Evolutionary conservation across 352 stramenopile species (phyloP).

Genomic region (Pseudoperonospora humuli): DNA sequence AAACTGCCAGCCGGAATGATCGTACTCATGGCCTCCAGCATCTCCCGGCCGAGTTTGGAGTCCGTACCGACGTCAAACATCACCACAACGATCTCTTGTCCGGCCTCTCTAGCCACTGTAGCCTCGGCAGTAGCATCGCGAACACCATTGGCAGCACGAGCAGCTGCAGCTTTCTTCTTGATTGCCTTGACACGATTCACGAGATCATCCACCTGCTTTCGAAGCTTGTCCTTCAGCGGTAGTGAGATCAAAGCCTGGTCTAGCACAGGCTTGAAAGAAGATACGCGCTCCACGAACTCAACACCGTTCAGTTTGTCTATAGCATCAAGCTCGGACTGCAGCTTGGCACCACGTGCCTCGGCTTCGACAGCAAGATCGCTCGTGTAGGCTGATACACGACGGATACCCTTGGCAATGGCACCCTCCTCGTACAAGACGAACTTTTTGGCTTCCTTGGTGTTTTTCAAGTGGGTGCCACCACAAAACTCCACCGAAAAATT

Average conservation of each 20-base stretch:
- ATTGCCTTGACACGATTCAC: conserved; percentile 78
- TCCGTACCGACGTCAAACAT: conserved; percentile 91
- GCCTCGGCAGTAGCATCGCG: conserved; percentile 45
- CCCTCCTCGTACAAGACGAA: conserved; percentile 97
- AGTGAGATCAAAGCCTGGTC: conserved; percentile 85
- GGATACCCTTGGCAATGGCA: conserved; percentile 95
- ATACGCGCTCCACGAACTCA: conserved; percentile 84
- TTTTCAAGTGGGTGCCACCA: conserved; percentile 96
- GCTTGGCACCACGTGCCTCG: conserved; percentile 70
- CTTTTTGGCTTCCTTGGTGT: conserved; percentile 92
- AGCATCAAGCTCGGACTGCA: conserved; percentile 71
- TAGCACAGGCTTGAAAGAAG: conserved; percentile 87
- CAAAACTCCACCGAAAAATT: conserved; percentile 98
- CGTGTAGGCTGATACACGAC: conserved; percentile 93
- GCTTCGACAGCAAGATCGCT: conserved; percentile 81
- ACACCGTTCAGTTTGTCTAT: conserved; percentile 63
- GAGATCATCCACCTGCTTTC: conserved; percentile 65
- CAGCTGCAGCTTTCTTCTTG: conserved; percentile 64
- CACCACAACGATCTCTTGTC: conserved; percentile 74
- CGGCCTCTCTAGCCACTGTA: conserved; percentile 48
- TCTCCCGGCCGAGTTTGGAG: conserved; percentile 91
- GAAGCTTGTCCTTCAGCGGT: conserved; percentile 82
- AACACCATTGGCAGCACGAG: conserved; percentile 64
- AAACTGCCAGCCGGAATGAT: conserved; percentile 82
- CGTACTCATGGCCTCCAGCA: conserved; percentile 88